phyloP scores from a whole-genome alignment of 352 stramenopile species.

The Globisporangium nagaii region DNA sequence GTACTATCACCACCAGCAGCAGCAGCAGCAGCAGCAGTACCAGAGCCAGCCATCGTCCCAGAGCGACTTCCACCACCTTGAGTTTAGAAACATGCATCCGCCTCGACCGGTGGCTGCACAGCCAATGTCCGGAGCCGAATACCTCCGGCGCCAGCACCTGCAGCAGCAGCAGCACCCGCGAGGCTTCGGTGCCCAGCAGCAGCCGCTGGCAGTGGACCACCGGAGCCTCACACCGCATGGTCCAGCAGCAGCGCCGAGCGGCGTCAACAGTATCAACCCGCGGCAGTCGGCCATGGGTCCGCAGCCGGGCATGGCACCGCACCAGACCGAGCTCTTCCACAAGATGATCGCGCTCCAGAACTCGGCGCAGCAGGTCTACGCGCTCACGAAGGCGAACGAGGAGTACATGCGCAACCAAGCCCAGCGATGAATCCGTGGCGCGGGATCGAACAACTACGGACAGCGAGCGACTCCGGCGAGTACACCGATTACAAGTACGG shows the following conservation, averaged over 20 bases:
- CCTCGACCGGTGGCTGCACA: neutral
- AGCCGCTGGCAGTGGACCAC: neutral
- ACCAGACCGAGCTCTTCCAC: constrained; percentile 9
- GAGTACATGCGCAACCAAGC: constrained; percentile 10
- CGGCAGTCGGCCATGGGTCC: constrained; percentile 1
- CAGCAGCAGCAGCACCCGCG: neutral
- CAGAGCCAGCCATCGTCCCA: neutral
- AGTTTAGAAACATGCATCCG: neutral
- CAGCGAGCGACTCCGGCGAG: too few species aligned
- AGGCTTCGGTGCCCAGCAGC: too few species aligned
- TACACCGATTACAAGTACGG: too few species aligned
- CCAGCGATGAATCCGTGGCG: too few species aligned
- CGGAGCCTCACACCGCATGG: neutral
- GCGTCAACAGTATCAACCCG: neutral
- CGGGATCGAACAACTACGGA: too few species aligned
- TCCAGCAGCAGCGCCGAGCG: too few species aligned
- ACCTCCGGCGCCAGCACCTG: neutral
- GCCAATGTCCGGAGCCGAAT: neutral
- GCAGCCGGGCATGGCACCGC: constrained; percentile 7
- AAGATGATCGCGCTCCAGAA: constrained; percentile 14
- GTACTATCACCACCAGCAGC: neutral
- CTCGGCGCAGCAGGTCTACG: constrained; percentile 10
- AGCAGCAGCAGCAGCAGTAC: neutral
- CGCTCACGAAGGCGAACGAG: constrained; percentile 11
- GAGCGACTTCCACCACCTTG: neutral